A percentile compares a stretch with the other conserved stretches of the same genome.
Evolutionary conservation across 306 rosid genomes (phyloP).

Genomic region (Prunus armeniaca): DNA sequence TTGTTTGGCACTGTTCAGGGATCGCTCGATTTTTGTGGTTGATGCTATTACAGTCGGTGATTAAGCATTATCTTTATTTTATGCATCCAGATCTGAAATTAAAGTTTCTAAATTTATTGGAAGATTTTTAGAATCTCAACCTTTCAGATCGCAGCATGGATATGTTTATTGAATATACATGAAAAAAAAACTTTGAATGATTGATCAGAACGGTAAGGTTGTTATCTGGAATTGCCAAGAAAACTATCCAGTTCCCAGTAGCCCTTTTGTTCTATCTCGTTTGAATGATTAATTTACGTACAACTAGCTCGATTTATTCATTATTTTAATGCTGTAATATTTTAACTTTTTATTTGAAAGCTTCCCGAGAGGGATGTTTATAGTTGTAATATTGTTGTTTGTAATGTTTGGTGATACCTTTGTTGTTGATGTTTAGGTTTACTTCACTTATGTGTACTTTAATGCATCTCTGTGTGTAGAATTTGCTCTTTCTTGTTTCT

Average conservation of each 20-base stretch:
- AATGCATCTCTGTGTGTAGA: neutral
- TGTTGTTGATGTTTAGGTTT: neutral
- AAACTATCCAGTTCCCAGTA: neutral
- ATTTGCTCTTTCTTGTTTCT: neutral
- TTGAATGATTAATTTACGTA: neutral
- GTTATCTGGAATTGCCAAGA: neutral
- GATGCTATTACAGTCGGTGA: neutral
- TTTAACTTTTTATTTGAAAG: neutral
- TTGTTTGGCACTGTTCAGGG: conserved; percentile 25
- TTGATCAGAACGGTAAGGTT: neutral
- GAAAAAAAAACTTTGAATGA: too few relatives aligned
- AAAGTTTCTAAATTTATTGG: neutral
- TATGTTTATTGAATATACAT: neutral
- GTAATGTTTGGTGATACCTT: neutral
- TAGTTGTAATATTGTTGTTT: neutral
- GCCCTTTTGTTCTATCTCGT: neutral
- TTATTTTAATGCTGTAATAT: neutral
- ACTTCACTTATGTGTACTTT: too few relatives aligned
- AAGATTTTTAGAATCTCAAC: neutral
- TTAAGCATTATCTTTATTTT: conserved; percentile 7
- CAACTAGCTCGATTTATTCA: neutral
- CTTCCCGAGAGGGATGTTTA: neutral
- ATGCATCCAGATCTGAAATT: neutral
- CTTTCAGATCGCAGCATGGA: neutral
- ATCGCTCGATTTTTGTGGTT: conserved; percentile 11